These are phyloP conservation scores for Blastobotrys buckinghamii DNA, from an alignment of 1,139 yeast species.

Conservation along the genomic window DNA sequence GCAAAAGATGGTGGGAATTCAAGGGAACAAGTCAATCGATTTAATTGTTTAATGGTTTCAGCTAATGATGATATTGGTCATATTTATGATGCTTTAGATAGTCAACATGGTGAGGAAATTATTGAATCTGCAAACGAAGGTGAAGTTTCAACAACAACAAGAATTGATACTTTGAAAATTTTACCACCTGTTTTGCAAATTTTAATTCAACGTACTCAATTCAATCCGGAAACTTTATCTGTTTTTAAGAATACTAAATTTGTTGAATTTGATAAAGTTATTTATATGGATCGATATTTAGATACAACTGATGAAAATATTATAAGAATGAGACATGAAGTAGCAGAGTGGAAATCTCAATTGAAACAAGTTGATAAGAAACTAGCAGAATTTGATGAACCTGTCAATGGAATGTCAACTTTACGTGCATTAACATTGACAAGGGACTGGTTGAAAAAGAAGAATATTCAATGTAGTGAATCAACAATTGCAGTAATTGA, in stretches of 20 bases:
- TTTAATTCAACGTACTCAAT: slow-evolving; percentile 90
- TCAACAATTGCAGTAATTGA: slow-evolving; percentile 12
- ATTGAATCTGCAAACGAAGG: slow-evolving; percentile 68
- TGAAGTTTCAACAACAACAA: slow-evolving; percentile 41
- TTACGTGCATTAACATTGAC: slow-evolving; percentile 42
- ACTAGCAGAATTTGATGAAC: slow-evolving; percentile 40
- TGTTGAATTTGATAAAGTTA: slow-evolving; percentile 66
- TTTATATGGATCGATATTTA: slow-evolving; percentile 83
- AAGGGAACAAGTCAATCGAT: slow-evolving; percentile 68
- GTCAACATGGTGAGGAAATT: slow-evolving; percentile 71
- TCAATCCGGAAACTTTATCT: slow-evolving; percentile 63
- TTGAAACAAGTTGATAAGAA: slow-evolving; percentile 42
- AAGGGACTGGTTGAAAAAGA: slow-evolving; percentile 45
- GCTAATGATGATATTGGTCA: slow-evolving; percentile 76
- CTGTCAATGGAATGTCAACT: slow-evolving; percentile 30
- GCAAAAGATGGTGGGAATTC: slow-evolving; percentile 32
- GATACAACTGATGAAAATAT: slow-evolving; percentile 61
- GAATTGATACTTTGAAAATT: slow-evolving; percentile 62
- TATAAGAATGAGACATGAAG: slow-evolving; percentile 49
- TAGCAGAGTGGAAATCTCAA: slow-evolving; percentile 57
- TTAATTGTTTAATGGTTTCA: slow-evolving; percentile 73
- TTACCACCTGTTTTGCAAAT: slow-evolving; percentile 82
- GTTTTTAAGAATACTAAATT: slow-evolving; percentile 83
- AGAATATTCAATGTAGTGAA: slow-evolving; percentile 10
- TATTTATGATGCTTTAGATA: slow-evolving; percentile 85